Conservation (phyloP, 371 early-diverging fungal genomes). For the Batkoa obscura region DNA sequence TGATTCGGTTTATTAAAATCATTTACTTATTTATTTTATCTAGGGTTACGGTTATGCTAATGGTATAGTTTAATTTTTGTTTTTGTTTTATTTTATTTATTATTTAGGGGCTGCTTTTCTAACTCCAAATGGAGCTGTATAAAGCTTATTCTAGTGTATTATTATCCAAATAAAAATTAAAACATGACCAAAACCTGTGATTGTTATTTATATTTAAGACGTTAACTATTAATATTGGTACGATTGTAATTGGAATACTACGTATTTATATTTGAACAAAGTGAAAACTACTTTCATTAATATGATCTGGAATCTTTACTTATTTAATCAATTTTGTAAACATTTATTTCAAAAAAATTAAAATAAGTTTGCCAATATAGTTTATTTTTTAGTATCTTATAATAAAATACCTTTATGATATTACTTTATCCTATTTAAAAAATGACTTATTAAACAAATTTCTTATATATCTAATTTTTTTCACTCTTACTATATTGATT, state of each 20-base stretch:
- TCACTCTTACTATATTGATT: too few species aligned
- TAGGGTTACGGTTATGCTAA: slow-evolving; percentile 1
- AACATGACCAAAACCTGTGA: too few species aligned
- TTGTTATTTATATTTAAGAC: too few species aligned
- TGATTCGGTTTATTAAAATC: background rate
- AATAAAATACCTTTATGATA: background rate
- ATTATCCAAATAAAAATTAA: too few species aligned
- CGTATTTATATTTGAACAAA: too few species aligned
- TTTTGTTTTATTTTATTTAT: background rate
- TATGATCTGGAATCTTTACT: too few species aligned
- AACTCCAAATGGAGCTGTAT: background rate
- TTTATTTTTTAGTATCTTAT: background rate
- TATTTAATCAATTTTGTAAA: background rate
- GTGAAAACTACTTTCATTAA: too few species aligned
- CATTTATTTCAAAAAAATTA: too few species aligned
- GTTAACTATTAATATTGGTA: too few species aligned
- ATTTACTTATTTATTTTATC: background rate
- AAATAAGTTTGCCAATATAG: background rate
- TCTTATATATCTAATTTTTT: too few species aligned
- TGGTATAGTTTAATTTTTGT: background rate
- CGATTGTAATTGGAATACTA: too few species aligned
- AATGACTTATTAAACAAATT: too few species aligned
- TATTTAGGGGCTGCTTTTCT: background rate
- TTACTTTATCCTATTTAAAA: background rate
- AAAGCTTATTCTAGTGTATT: background rate